Percentiles rank a stretch among this genome's conserved stretches.
Evolutionary conservation across 1,284 basidiomycete genomes (phyloP).

Genomic region (Tylopilus sp.): DNA sequence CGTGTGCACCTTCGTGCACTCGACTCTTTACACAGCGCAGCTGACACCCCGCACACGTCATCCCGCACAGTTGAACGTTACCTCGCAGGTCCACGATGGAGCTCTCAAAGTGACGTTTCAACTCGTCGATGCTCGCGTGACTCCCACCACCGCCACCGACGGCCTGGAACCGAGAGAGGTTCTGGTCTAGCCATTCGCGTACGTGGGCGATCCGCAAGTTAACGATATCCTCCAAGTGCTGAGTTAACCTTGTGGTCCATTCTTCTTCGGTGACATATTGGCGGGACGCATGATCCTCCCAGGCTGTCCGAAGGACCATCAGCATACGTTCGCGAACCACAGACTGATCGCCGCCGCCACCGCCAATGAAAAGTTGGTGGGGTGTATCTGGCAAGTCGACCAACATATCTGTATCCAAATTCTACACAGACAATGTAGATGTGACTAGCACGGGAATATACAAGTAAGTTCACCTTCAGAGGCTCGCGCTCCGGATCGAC

Average conservation of each 20-base stretch:
- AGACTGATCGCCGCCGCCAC: conserved; percentile 14
- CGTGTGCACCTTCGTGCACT: conserved; percentile 47
- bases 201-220: conserved; percentile 47
- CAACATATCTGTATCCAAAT: conserved; percentile 47
- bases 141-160: conserved; percentile 8
- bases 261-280: conserved; percentile 36
- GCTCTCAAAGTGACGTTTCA: conserved; percentile 47
- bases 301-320: conserved; percentile 32
- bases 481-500: conserved; percentile 46
- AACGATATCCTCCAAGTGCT: conserved; percentile 40
- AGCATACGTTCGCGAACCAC: conserved; percentile 35
- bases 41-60: conserved; percentile 47
- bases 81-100: conserved; percentile 44
- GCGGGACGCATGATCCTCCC: conserved; percentile 36
- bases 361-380: conserved; percentile 40
- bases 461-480: conserved; percentile 42
- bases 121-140: conserved; percentile 45
- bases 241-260: conserved; percentile 42
- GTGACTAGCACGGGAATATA: accelerated
- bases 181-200: conserved; percentile 49
- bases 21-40: conserved; percentile 47
- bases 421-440: conserved; percentile 32
- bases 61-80: conserved; percentile 49
- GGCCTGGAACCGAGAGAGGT: conserved; percentile 46
- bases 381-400: conserved; percentile 40